phyloP scores from a whole-genome alignment of 2,329 filamentous ascomycete species.

The Aspergillus pseudoviridinutans region DNA sequence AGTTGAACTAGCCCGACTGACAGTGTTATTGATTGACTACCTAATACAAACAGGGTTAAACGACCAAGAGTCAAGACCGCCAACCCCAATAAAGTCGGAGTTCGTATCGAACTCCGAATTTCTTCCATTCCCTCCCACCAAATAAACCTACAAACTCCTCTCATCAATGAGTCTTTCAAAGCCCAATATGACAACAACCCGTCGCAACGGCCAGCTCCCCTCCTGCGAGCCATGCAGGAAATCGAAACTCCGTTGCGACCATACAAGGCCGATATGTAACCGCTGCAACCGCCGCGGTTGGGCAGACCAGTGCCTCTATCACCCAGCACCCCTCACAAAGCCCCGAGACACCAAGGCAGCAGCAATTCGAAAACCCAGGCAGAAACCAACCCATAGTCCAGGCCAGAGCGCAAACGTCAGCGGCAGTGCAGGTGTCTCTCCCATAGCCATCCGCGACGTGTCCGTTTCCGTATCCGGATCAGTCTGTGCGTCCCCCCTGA shows the following conservation, averaged over 20 bases:
- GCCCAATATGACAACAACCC: too few species aligned
- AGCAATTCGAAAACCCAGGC: not conserved
- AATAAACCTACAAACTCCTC: too few species aligned
- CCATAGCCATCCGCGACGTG: not conserved
- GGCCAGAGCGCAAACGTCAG: not conserved
- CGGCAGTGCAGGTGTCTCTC: not conserved
- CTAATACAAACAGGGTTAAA: too few species aligned
- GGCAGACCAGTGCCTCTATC: slow-evolving; percentile 6
- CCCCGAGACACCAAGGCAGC: not conserved
- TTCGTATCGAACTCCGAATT: too few species aligned
- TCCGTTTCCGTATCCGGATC: not conserved
- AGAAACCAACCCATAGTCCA: not conserved
- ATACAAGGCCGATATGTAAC: slow-evolving; percentile 14
- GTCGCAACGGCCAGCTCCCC: too few species aligned
- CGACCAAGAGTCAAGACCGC: too few species aligned
- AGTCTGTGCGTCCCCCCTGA: not conserved
- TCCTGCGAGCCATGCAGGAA: slow-evolving; percentile 16
- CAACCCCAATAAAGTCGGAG: too few species aligned
- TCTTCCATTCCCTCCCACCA: too few species aligned
- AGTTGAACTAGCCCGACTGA: too few species aligned
- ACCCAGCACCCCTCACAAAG: not conserved
- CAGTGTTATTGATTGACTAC: too few species aligned
- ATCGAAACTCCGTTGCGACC: slow-evolving; percentile 23
- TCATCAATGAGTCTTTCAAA: too few species aligned
- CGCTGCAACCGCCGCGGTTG: slow-evolving; percentile 11